Evolutionary conservation across 2,329 filamentous ascomycete species (phyloP).

Genomic region (Curvularia sp.): DNA sequence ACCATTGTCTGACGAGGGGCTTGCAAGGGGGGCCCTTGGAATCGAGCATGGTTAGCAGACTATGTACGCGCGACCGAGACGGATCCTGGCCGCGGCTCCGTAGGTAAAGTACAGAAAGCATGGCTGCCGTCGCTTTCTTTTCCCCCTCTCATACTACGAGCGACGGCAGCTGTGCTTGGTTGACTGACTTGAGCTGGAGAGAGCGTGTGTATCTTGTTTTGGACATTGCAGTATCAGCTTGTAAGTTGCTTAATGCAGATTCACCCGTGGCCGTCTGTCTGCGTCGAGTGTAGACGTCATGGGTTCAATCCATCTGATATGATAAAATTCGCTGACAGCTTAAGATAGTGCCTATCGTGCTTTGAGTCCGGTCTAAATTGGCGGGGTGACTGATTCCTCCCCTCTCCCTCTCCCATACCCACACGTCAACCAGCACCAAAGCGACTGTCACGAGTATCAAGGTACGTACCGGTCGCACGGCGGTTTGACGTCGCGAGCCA

Average conservation of each 20-base stretch:
- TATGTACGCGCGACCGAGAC: constrained; percentile 19
- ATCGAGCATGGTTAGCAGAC: constrained; percentile 27
- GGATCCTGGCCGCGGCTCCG: constrained; percentile 26
- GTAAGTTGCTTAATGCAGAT: neutral
- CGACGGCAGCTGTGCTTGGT: constrained; percentile 5
- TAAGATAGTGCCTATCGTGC: neutral
- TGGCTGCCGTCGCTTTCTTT: constrained; percentile 26
- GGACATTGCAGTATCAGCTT: neutral
- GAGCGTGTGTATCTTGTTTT: constrained; percentile 1
- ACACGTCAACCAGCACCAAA: neutral
- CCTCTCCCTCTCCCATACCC: neutral
- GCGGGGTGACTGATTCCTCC: neutral
- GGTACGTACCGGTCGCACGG: constrained; percentile 3
- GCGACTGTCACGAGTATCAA: constrained; percentile 14
- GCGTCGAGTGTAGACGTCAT: constrained; percentile 36
- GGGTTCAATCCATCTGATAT: constrained; percentile 13
- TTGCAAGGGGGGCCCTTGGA: constrained; percentile 23
- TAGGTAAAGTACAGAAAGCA: constrained; percentile 28
- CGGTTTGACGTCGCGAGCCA: constrained; percentile 1
- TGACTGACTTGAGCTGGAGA: neutral
- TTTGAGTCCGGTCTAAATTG: neutral
- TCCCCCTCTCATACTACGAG: constrained; percentile 15
- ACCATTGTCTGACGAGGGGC: constrained; percentile 40
- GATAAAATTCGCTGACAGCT: constrained; percentile 15
- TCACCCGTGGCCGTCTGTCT: constrained; percentile 4